phyloP scores from a whole-genome alignment of 2,329 filamentous ascomycete genomes.

The Colletotrichum sp. region DNA sequence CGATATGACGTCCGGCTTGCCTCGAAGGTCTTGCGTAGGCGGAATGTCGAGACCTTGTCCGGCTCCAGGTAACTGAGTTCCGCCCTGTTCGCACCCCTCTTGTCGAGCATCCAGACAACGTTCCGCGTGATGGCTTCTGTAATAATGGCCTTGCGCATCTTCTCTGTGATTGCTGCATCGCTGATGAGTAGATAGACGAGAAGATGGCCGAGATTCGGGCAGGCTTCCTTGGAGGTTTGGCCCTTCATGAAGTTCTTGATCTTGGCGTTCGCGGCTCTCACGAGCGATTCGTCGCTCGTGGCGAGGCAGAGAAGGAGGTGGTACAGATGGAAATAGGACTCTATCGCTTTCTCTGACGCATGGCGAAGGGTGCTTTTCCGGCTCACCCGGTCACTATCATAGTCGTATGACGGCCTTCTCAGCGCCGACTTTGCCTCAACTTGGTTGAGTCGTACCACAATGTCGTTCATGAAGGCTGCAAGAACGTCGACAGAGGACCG shows the following conservation, averaged over 20 bases:
- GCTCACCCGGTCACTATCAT: neutral
- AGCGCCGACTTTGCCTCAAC: neutral
- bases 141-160: conserved; percentile 46
- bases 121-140: conserved; percentile 55
- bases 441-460: conserved; percentile 53
- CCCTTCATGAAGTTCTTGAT: conserved; percentile 43
- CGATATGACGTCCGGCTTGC: conserved; percentile 53
- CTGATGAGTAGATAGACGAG: conserved; percentile 53
- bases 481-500: conserved; percentile 36
- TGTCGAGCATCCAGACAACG: conserved; percentile 56
- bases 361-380: conserved; percentile 46
- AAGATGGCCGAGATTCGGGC: conserved; percentile 54
- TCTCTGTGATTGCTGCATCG: conserved; percentile 42
- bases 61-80: conserved; percentile 53
- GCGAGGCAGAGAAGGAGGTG: conserved; percentile 55
- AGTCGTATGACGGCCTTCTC: neutral
- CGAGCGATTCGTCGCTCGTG: conserved; percentile 37
- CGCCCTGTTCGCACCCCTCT: conserved; percentile 35
- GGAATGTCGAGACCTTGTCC: conserved; percentile 45
- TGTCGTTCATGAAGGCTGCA: conserved; percentile 55
- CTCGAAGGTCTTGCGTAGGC: conserved; percentile 50
- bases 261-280: conserved; percentile 43
- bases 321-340: conserved; percentile 57
- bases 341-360: conserved; percentile 57
- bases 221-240: conserved; percentile 42